Evolutionary conservation across 2,329 filamentous ascomycete genomes (phyloP).

Genomic region (Phaeosphaeria sp.): DNA sequence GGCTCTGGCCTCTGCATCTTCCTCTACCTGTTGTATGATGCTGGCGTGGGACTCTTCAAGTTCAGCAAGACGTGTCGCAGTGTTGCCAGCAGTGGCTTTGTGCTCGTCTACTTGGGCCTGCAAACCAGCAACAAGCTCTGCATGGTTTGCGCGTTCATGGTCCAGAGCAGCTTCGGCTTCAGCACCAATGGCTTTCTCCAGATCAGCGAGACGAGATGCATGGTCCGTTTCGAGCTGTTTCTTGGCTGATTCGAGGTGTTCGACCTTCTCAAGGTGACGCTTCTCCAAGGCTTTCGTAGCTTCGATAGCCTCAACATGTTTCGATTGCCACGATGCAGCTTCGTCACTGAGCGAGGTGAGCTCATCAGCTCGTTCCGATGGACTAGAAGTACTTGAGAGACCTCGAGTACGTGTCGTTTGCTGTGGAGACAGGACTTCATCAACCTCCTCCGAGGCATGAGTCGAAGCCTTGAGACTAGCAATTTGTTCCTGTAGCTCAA

Average conservation of each 20-base stretch:
- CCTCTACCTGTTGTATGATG: conserved; percentile 71
- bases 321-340: conserved; percentile 74
- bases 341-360: conserved; percentile 74
- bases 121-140: conserved; percentile 64
- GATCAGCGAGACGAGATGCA: conserved; percentile 33
- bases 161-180: conserved; percentile 44
- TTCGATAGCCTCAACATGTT: conserved; percentile 74
- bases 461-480: conserved; percentile 68
- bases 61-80: conserved; percentile 72
- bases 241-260: conserved; percentile 72
- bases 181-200: conserved; percentile 37
- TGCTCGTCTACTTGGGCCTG: conserved; percentile 82
- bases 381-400: conserved; percentile 14
- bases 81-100: conserved; percentile 73
- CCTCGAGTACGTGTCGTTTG: conserved; percentile 10
- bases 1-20: conserved; percentile 67
- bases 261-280: conserved; percentile 73
- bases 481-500: conserved; percentile 75
- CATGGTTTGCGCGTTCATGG: conserved; percentile 52
- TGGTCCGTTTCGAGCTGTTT: conserved; percentile 47
- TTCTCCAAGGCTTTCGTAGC: conserved; percentile 75
- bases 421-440: conserved; percentile 27
- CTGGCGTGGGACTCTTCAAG: conserved; percentile 75
- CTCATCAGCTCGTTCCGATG: conserved; percentile 58
- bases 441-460: conserved; percentile 17